phyloP scores from a whole-genome alignment of 73 alveolate genomes.

The Paramecium pentaurelia region DNA sequence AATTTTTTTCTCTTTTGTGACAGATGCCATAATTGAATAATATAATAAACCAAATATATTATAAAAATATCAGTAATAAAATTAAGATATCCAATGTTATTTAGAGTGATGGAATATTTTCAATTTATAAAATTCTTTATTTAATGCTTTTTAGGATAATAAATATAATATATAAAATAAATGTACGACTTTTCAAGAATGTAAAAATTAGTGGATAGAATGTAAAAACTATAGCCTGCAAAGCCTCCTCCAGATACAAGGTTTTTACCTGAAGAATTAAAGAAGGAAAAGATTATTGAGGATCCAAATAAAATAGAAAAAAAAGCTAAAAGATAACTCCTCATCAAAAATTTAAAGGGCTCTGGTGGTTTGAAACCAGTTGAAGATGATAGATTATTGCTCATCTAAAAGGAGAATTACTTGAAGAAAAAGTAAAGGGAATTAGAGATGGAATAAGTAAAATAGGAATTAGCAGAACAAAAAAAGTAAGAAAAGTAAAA shows the following conservation, averaged over 20 bases:
- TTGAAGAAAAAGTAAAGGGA: slow-evolving; percentile 21
- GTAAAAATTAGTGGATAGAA: neutral
- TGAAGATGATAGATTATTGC: neutral
- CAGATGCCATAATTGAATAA: neutral
- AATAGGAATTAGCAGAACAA: slow-evolving; percentile 42
- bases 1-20: neutral
- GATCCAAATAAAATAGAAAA: neutral
- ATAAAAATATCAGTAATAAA: neutral
- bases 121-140: neutral
- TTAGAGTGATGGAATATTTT: neutral
- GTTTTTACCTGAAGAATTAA: neutral
- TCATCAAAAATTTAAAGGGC: neutral
- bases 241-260: slow-evolving; percentile 29
- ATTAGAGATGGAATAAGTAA: slow-evolving; percentile 43
- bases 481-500: neutral
- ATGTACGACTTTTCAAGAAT: slow-evolving; percentile 15
- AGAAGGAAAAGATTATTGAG: neutral
- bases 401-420: slow-evolving; percentile 19
- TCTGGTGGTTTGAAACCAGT: slow-evolving; percentile 11
- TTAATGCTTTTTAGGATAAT: neutral
- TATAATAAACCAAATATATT: neutral
- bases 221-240: neutral
- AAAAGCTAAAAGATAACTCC: neutral
- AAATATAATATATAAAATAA: neutral
- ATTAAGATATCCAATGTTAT: neutral